A percentile compares a stretch with the other conserved stretches of the same genome.
phyloP scores from a whole-genome alignment of 495 filamentous ascomycete species.

The Apodospora peruviana region DNA sequence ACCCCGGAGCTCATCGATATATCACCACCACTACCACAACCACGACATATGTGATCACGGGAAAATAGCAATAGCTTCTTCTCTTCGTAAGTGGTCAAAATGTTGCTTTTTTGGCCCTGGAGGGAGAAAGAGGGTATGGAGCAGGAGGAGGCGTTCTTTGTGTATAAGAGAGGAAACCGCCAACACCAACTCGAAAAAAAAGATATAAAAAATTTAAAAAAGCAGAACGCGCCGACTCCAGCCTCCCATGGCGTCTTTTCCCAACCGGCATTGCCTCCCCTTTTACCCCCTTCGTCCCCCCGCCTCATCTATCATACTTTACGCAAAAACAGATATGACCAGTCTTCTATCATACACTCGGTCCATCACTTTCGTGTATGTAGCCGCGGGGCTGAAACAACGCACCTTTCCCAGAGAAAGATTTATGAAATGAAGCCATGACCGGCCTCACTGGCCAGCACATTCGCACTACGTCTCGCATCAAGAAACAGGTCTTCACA shows the following conservation, averaged over 20 bases:
- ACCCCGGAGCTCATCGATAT: too few relatives aligned
- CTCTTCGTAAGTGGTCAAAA: too few relatives aligned
- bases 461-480: conserved; percentile 71
- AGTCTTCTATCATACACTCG: conserved; percentile 20
- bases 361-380: too few relatives aligned
- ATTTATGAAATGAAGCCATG: conserved; percentile 53
- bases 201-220: conserved; percentile 1
- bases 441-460: conserved; percentile 60
- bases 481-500: conserved; percentile 88
- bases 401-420: background rate
- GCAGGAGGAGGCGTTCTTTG: too few relatives aligned
- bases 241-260: conserved; percentile 25
- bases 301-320: conserved; percentile 27
- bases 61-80: too few relatives aligned
- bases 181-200: conserved; percentile 3
- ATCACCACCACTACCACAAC: too few relatives aligned
- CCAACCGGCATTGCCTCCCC: conserved; percentile 17
- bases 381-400: too few relatives aligned
- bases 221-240: conserved; percentile 22
- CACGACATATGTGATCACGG: too few relatives aligned
- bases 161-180: conserved; percentile 1
- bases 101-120: too few relatives aligned
- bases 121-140: too few relatives aligned
- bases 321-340: conserved; percentile 33
- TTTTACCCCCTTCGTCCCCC: too few relatives aligned